phyloP scores from a whole-genome alignment of 2,329 filamentous ascomycete genomes.

The Pseudocercospora cruenta region DNA sequence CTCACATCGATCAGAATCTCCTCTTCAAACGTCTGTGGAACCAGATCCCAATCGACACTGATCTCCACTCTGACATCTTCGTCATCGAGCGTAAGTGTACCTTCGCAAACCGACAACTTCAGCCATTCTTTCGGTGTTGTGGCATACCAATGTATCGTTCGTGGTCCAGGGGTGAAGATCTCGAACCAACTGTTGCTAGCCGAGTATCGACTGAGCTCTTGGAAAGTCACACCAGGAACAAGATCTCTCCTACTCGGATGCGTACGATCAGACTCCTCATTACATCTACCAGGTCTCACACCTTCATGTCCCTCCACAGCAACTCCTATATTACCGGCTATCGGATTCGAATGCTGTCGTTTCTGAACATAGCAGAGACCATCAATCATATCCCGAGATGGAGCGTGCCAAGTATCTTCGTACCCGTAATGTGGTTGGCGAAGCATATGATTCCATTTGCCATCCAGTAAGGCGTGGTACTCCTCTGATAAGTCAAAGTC shows the following conservation, averaged over 20 bases:
- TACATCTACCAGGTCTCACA: constrained; percentile 43
- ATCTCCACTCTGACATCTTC: neutral
- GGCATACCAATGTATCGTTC: neutral
- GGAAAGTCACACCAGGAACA: constrained; percentile 55
- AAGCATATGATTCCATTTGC: constrained; percentile 36
- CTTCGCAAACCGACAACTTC: neutral
- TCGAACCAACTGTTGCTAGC: constrained; percentile 37
- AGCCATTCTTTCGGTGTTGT: neutral
- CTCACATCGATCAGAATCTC: constrained; percentile 5
- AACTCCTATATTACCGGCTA: constrained; percentile 67
- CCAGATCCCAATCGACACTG: constrained; percentile 2
- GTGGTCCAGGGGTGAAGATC: neutral
- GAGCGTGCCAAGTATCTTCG: neutral
- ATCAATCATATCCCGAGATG: constrained; percentile 2
- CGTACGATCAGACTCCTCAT: constrained; percentile 52
- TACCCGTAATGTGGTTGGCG: constrained; percentile 50
- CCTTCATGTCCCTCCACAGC: constrained; percentile 58
- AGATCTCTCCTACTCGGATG: constrained; percentile 55
- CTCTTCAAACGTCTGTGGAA: neutral
- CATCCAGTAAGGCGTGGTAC: constrained; percentile 62
- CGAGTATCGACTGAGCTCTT: constrained; percentile 40
- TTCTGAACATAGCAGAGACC: constrained; percentile 34
- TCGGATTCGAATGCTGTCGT: constrained; percentile 73
- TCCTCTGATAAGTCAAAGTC: constrained; percentile 60
- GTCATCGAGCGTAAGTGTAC: neutral